Percentiles rank a stretch among this genome's conserved stretches.
These are phyloP conservation scores for Aspergillus sp. DNA, from an alignment of 2,329 filamentous ascomycete species.

Conservation along the genomic window DNA sequence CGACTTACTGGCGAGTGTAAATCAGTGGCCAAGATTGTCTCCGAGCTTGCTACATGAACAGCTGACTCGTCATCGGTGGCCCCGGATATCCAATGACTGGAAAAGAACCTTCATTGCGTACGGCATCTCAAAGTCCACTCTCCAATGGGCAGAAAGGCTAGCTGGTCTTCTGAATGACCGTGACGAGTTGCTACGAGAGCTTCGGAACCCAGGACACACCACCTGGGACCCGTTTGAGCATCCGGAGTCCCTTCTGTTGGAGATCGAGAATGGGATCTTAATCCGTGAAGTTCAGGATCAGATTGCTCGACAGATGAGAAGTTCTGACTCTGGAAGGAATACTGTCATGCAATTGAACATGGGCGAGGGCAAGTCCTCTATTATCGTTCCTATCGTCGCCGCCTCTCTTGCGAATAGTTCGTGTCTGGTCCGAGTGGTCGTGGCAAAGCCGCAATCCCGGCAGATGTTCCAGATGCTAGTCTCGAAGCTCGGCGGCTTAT, in stretches of 20 bases:
- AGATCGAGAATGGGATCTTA: slow-evolving; percentile 53
- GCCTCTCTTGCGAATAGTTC: slow-evolving; percentile 42
- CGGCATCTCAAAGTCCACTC: slow-evolving; percentile 17
- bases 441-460: slow-evolving; percentile 50
- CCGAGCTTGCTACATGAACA: slow-evolving; percentile 14
- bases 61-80: slow-evolving; percentile 10
- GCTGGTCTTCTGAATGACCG: slow-evolving; percentile 5
- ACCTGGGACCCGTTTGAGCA: slow-evolving; percentile 45
- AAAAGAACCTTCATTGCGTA: slow-evolving; percentile 14
- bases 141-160: slow-evolving; percentile 22
- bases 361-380: slow-evolving; percentile 61
- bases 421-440: slow-evolving; percentile 48
- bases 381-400: slow-evolving; percentile 58
- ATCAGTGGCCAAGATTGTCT: slow-evolving; percentile 13
- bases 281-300: slow-evolving; percentile 52
- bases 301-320: slow-evolving; percentile 49
- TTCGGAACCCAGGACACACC: slow-evolving; percentile 43
- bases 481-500: slow-evolving; percentile 35
- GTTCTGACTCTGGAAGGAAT: slow-evolving; percentile 38
- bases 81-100: slow-evolving; percentile 8
- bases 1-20: slow-evolving; percentile 1
- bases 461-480: slow-evolving; percentile 46
- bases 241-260: slow-evolving; percentile 55
- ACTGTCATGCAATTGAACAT: slow-evolving; percentile 59
- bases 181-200: slow-evolving; percentile 21